Base-by-base conservation (phyloP, 2,329 filamentous ascomycete genomes). In the Fusarium sp. region DNA sequence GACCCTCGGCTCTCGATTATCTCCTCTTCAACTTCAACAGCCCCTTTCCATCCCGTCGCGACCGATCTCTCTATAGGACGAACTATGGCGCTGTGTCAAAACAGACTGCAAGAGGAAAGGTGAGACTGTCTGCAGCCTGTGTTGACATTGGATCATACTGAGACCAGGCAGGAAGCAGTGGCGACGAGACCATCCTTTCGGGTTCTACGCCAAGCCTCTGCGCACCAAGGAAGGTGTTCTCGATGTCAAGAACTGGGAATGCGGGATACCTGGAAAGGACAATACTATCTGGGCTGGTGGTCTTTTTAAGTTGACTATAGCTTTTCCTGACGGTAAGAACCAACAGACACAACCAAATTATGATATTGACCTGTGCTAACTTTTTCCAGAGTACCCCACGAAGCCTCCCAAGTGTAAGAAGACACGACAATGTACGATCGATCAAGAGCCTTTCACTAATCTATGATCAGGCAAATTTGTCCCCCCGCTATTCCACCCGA, bases 231-330 rank as follows among this genome's bases (percentile, higher is more conserved):
- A 93, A 72, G 94, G 94, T 58, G 89, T 94, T 3, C 87, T 98
- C 55, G 96, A 99, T 78, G 86, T 99, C 70, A 97, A 98, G 86
- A 88, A 90, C 71, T 99, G 96, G 96, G 94, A 98, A 76, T 98
- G 96, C 77, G 94, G 94, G 45, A 92, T 99, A 45, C 96, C 96
- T 6, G 96, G 97, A 77, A 98, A 97, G 80, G 91, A 97, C 65
- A 96, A 97, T 84, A 99, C 97, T 0, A 90, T 98, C 24, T 99
- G 96, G 96, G 94, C 97, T 77, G 94, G 94, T n/a, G 96, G 96
- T 3, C 84, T 98, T 13, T 98, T 98, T 85, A 99, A 98, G 84
- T 84, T 99, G 63, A 94, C 92, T 62, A 92, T 99, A 75, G 90
- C 88, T 13, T 99, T 99, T 75, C 96, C 97, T 0, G 96, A 99